Evolutionary conservation across 2,329 filamentous ascomycete species (phyloP).

Genomic region (Ophiostoma quercus): DNA sequence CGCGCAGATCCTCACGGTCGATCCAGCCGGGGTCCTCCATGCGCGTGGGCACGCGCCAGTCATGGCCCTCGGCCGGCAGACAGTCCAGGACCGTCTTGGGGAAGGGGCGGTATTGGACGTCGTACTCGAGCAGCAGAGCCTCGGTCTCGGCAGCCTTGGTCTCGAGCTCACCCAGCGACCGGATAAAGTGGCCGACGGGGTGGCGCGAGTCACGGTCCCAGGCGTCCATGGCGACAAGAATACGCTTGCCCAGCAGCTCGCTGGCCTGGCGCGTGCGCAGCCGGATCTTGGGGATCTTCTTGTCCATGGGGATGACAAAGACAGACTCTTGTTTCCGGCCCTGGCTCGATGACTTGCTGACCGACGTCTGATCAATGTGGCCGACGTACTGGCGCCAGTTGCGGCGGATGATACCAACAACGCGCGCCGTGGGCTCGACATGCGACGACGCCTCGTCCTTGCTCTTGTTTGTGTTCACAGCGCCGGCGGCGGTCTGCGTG

Average conservation of each 20-base stretch:
- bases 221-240: conserved; percentile 87
- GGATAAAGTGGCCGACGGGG: conserved; percentile 87
- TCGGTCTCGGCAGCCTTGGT: conserved; percentile 98
- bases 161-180: conserved; percentile 86
- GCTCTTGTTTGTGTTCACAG: conserved; percentile 64
- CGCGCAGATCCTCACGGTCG: conserved; percentile 75
- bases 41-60: conserved; percentile 84
- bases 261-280: conserved; percentile 85
- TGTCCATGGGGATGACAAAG: conserved; percentile 96
- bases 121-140: conserved; percentile 86
- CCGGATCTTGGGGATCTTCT: conserved; percentile 91
- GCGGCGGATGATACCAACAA: conserved; percentile 87
- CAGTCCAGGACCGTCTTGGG: conserved; percentile 94
- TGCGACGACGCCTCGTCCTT: conserved; percentile 54
- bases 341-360: conserved; percentile 65
- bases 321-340: conserved; percentile 85
- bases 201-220: conserved; percentile 94
- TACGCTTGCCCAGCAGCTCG: conserved; percentile 83
- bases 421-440: conserved; percentile 82
- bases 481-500: conserved; percentile 68
- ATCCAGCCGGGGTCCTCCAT: conserved; percentile 80
- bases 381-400: conserved; percentile 99
- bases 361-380: conserved; percentile 83
- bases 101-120: conserved; percentile 96
- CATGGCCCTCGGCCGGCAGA: conserved; percentile 81